Base-by-base conservation (phyloP, 1,284 basidiomycete species). In the Leccinum subspadiceum region DNA sequence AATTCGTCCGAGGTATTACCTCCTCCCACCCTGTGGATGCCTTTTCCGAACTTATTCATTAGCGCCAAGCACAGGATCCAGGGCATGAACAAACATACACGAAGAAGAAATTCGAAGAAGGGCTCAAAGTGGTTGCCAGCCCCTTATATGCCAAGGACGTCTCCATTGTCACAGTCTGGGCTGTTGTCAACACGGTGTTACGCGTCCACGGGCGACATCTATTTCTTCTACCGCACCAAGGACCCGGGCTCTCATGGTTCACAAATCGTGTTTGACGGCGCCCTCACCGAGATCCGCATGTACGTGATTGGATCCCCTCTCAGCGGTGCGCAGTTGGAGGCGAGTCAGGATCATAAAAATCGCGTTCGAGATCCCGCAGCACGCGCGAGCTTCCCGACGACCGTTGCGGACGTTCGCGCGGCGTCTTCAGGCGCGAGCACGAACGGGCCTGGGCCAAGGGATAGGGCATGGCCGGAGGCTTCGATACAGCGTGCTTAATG, bases 391-490 rank as follows among this genome's bases (percentile, higher is more conserved):
- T 91, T 92, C 3, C 89, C 89, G 5, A 90, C 80, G 8, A 85
- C 76, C 51, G 79, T 77, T 0, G 86, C 84, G 12, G 76, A 65
- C 17, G 77, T 66, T 0, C 78, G 81, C 0, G 81, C 65, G 0
- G 86, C 86, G 20, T 76, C 71, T 65, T 90, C 87, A 5, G 91
- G 76, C 0, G 85, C 86, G 1, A 76, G 68, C 4, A 92, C 81
- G 65, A 90, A 92, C 1, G 88, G 85, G 1, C 89, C 89, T 0
- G 87, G 85, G 2, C 89, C 89, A 12, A 90, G 76, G 1, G 84
- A 85, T 7, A 90, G 76, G 2, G 75, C 9, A 0, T 17, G 39
- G n/a, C 17, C 39, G n/a, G 39, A 17, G 9, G 39, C n/a, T 41
- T 41, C n/a, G n/a, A 41, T 17, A 17, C 17, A 41, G 22, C 22